phyloP scores from a whole-genome alignment of 805 yeast species.

The Barnettozyma populi region DNA sequence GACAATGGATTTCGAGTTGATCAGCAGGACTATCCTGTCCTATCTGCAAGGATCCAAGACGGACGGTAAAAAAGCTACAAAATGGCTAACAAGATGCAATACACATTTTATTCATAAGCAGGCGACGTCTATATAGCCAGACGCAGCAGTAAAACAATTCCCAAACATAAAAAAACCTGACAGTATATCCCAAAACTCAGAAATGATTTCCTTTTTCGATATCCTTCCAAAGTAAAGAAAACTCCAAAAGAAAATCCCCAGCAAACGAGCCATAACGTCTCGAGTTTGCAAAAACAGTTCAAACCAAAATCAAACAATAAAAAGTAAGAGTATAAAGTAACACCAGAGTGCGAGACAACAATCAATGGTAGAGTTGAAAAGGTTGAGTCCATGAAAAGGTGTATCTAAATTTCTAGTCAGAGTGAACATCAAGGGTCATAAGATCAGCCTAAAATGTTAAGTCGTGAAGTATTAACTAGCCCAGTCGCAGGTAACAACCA shows the following conservation, averaged over 20 bases:
- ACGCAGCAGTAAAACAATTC: not conserved
- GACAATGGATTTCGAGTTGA: slow-evolving; percentile 26
- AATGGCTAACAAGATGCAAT: not conserved
- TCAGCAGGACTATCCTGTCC: slow-evolving; percentile 27
- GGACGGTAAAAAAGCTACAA: not conserved
- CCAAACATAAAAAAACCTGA: not conserved
- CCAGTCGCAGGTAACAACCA: slow-evolving; percentile 24
- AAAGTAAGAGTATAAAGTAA: not conserved
- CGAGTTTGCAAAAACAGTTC: not conserved
- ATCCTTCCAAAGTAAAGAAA: not conserved
- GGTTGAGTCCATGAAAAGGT: not conserved
- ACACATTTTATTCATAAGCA: not conserved
- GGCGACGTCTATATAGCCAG: not conserved
- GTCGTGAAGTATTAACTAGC: not conserved
- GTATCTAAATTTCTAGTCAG: not conserved
- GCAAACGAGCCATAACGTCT: not conserved
- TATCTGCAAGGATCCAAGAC: not conserved
- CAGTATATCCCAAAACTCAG: not conserved
- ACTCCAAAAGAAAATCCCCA: not conserved
- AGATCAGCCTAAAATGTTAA: not conserved
- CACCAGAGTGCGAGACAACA: not conserved
- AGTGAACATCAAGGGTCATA: not conserved
- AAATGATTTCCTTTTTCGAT: not conserved
- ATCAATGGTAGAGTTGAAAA: not conserved
- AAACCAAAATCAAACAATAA: not conserved